phyloP scores from a whole-genome alignment of 495 filamentous ascomycete species.

The Penicillium flavigenum region DNA sequence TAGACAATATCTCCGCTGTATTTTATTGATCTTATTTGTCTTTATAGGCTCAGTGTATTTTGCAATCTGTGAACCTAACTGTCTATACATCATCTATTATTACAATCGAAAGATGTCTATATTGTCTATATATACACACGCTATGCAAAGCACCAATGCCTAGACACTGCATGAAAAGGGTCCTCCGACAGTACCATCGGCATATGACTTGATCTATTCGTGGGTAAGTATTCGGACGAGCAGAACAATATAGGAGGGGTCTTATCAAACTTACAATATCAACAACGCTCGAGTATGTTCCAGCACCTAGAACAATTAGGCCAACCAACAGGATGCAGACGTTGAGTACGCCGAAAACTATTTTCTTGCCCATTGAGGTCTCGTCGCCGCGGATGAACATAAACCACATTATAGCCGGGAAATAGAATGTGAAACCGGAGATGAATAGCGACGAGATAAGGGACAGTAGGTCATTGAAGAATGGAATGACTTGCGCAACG shows the following conservation, averaged over 20 bases:
- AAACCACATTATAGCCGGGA: slow-evolving; percentile 62
- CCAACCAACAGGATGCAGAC: slow-evolving; percentile 33
- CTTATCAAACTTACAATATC: slow-evolving; percentile 53
- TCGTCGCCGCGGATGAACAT: slow-evolving; percentile 38
- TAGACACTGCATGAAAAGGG: too few relatives aligned
- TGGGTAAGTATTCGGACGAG: too few relatives aligned
- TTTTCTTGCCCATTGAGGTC: slow-evolving; percentile 40
- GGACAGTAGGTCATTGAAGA: slow-evolving; percentile 62
- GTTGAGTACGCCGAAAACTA: slow-evolving; percentile 27
- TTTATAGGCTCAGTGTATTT: too few relatives aligned
- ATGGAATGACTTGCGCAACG: slow-evolving; percentile 67
- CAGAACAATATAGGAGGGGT: too few relatives aligned
- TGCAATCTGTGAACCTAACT: too few relatives aligned
- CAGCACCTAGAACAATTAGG: slow-evolving; percentile 50
- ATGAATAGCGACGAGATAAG: slow-evolving; percentile 50
- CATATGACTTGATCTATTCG: too few relatives aligned
- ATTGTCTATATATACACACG: neutral
- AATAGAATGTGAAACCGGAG: slow-evolving; percentile 34
- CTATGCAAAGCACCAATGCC: neutral
- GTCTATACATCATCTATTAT: too few relatives aligned
- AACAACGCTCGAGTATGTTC: slow-evolving; percentile 55
- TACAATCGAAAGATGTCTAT: too few relatives aligned
- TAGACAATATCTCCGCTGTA: too few relatives aligned
- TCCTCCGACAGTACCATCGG: too few relatives aligned
- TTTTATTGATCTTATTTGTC: too few relatives aligned